These are phyloP conservation scores for Populus ilicifolia DNA, from an alignment of 345 rosid species.

Conservation along the genomic window DNA sequence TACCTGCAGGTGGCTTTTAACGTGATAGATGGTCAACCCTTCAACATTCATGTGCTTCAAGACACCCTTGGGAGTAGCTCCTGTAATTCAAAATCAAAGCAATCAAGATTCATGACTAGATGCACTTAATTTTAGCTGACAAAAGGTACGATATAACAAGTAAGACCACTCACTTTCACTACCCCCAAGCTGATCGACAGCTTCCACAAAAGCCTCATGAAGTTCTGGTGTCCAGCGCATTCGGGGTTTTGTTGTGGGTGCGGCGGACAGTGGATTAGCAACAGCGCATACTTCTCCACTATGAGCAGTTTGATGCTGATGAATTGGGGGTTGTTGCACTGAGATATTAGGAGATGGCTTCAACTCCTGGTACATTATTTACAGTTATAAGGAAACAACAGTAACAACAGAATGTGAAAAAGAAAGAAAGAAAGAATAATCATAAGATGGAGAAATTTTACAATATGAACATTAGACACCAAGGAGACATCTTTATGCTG, in stretches of 20 bases:
- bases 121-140: background rate
- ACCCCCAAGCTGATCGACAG: constrained; percentile 87
- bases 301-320: constrained; percentile 38
- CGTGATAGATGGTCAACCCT: constrained; percentile 86
- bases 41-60: constrained; percentile 74
- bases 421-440: background rate
- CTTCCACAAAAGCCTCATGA: constrained; percentile 89
- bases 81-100: constrained; percentile 37
- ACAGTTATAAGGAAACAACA: background rate
- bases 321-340: constrained; percentile 34
- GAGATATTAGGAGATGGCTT: constrained; percentile 27
- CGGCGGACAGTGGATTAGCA: constrained; percentile 31
- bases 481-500: background rate
- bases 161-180: constrained; percentile 60
- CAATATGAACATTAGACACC: background rate
- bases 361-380: constrained; percentile 27
- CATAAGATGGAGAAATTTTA: background rate
- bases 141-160: constrained; percentile 4
- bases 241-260: constrained; percentile 51
- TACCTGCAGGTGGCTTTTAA: constrained; percentile 98
- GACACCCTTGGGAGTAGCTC: constrained; percentile 94
- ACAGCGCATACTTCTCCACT: constrained; percentile 29
- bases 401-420: background rate
- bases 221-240: constrained; percentile 98
- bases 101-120: background rate